Conservation (phyloP, 192 early-diverging fungal species). For the Chytriomyces confervae region DNA sequence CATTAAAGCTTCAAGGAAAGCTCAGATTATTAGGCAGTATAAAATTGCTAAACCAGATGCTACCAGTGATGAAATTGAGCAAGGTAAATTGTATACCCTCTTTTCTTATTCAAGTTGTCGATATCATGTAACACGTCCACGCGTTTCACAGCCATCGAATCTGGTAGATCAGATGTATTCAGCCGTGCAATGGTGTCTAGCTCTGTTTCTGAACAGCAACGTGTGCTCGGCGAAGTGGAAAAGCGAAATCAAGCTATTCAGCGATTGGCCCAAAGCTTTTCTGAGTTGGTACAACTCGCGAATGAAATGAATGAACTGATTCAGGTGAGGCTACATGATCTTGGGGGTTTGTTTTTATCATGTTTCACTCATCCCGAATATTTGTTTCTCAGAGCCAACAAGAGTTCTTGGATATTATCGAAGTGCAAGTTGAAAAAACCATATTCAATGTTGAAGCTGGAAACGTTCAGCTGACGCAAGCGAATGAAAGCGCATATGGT, state of each 20-base stretch:
- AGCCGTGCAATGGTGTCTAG: constrained; percentile 4
- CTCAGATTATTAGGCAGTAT: constrained; percentile 29
- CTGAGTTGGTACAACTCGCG: constrained; percentile 3
- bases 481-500: neutral
- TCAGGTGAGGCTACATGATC: neutral
- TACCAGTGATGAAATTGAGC: constrained; percentile 15
- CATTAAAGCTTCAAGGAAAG: neutral
- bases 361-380: neutral
- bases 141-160: constrained; percentile 11
- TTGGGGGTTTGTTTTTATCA: neutral
- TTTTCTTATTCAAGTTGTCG: neutral
- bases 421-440: neutral
- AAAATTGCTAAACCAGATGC: constrained; percentile 34
- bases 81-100: neutral
- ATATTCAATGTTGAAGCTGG: constrained; percentile 5
- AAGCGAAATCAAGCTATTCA: neutral
- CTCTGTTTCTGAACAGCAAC: neutral
- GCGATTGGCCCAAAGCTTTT: neutral
- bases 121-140: neutral
- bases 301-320: neutral
- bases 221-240: constrained; percentile 1
- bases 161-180: constrained; percentile 8
- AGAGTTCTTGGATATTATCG: constrained; percentile 1
- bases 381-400: constrained; percentile 1
- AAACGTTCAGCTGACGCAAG: neutral